These are phyloP conservation scores for Leucoagaricus sp. DNA, from an alignment of 1,284 basidiomycete genomes.

Conservation along the genomic window DNA sequence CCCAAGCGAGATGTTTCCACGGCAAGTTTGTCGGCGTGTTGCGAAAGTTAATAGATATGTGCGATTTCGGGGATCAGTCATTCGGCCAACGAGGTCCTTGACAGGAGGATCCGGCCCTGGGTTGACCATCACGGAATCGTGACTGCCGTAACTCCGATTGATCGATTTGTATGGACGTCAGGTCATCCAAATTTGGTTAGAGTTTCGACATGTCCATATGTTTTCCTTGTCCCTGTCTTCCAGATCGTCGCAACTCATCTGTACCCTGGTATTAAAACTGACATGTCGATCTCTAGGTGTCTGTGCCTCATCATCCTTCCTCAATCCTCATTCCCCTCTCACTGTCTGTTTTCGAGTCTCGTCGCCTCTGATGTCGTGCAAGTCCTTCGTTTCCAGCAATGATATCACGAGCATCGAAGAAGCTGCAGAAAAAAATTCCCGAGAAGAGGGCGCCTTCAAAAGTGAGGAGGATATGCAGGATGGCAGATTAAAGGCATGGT, in stretches of 20 bases:
- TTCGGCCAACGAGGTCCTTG: background rate
- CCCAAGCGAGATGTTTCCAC: no score
- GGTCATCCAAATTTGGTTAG: background rate
- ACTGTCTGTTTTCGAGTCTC: background rate
- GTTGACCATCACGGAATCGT: background rate
- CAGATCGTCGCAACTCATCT: background rate
- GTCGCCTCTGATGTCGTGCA: background rate
- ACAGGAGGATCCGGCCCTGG: background rate
- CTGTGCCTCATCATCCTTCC: background rate
- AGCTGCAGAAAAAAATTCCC: background rate
- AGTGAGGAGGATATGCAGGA: conserved; percentile 16
- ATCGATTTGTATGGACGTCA: background rate
- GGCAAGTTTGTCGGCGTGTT: no score
- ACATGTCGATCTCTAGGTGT: background rate
- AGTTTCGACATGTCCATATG: background rate
- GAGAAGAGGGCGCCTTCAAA: background rate
- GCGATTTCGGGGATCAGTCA: background rate
- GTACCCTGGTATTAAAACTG: background rate
- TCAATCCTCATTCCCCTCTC: background rate
- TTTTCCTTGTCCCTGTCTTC: background rate
- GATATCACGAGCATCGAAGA: conserved; percentile 1
- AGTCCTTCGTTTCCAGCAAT: conserved; percentile 6
- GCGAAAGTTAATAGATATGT: no score
- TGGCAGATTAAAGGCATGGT: conserved; percentile 23
- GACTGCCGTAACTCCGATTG: background rate